Evolutionary conservation across 2,329 filamentous ascomycete species (phyloP).

Genomic region (Karstenula rhodostoma): DNA sequence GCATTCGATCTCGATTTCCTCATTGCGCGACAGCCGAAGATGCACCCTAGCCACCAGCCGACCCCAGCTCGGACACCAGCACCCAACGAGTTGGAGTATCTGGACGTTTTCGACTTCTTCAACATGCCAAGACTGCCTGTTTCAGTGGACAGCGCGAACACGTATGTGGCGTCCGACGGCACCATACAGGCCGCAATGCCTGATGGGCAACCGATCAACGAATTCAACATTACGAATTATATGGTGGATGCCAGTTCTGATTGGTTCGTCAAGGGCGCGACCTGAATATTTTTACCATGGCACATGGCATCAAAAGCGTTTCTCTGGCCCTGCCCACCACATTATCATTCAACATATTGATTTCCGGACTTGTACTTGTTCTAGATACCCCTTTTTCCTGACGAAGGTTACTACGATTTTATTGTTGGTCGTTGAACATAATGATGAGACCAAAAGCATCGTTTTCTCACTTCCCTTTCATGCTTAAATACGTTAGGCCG

Average conservation of each 20-base stretch:
- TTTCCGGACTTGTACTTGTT: not conserved
- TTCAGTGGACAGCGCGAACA: slow-evolving; percentile 41
- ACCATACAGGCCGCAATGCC: slow-evolving; percentile 32
- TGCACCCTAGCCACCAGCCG: slow-evolving; percentile 45
- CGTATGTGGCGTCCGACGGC: slow-evolving; percentile 39
- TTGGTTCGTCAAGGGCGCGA: slow-evolving; percentile 63
- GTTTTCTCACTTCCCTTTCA: not conserved
- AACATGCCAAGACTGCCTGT: slow-evolving; percentile 79
- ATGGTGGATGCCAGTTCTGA: slow-evolving; percentile 78
- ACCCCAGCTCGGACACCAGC: slow-evolving; percentile 74
- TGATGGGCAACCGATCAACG: slow-evolving; percentile 56
- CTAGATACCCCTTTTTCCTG: slow-evolving; percentile 6
- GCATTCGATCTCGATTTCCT: slow-evolving; percentile 91
- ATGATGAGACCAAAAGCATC: not conserved
- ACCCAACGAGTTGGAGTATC: slow-evolving; percentile 84
- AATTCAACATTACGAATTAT: slow-evolving; percentile 81
- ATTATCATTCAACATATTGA: not conserved
- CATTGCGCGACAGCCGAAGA: slow-evolving; percentile 78
- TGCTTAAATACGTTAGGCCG: not conserved
- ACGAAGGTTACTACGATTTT: not conserved
- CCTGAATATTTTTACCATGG: not conserved
- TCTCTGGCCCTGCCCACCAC: not conserved
- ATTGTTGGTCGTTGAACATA: not conserved
- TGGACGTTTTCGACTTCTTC: slow-evolving; percentile 95
- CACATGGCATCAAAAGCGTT: not conserved